These are phyloP conservation scores for Cercospora zeina DNA, from an alignment of 2,329 filamentous ascomycete species.

Conservation along the genomic window DNA sequence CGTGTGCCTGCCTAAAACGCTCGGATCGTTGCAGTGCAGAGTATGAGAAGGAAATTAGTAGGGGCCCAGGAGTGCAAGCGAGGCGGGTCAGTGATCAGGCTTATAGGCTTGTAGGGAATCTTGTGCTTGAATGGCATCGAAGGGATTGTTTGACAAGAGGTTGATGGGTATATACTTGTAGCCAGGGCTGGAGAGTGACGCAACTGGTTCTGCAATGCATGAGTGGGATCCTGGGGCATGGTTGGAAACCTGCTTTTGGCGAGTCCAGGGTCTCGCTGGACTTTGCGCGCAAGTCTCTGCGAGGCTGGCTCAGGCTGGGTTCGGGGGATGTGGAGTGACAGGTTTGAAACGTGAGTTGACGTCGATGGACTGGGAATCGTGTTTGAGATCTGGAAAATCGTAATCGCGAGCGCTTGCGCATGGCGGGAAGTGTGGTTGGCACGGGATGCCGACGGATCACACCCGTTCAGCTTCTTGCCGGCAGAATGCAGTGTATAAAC, in stretches of 20 bases:
- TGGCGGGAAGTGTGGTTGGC: slow-evolving; percentile 1
- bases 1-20: slow-evolving; percentile 9
- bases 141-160: slow-evolving; percentile 4
- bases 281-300: not conserved
- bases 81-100: slow-evolving; percentile 8
- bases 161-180: slow-evolving; percentile 18
- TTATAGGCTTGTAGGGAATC: slow-evolving; percentile 15
- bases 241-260: slow-evolving; percentile 18
- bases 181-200: slow-evolving; percentile 9
- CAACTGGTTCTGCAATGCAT: slow-evolving; percentile 10
- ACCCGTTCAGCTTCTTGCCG: too few species aligned
- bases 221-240: slow-evolving; percentile 13
- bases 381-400: slow-evolving; percentile 7
- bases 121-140: not conserved
- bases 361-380: not conserved
- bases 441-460: not conserved
- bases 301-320: slow-evolving; percentile 2
- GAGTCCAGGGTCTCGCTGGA: slow-evolving; percentile 3
- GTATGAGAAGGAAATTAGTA: slow-evolving; percentile 10
- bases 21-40: slow-evolving; percentile 5
- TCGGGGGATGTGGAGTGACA: slow-evolving; percentile 9
- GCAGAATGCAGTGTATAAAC: too few species aligned
- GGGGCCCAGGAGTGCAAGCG: slow-evolving; percentile 4
- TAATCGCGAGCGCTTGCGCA: not conserved
- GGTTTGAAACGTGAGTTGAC: slow-evolving; percentile 17